A percentile compares a stretch with the other conserved stretches of the same genome.
Evolutionary conservation across 176 grass and related monocot species (phyloP).

Genomic region (Oryza glumipatula): DNA sequence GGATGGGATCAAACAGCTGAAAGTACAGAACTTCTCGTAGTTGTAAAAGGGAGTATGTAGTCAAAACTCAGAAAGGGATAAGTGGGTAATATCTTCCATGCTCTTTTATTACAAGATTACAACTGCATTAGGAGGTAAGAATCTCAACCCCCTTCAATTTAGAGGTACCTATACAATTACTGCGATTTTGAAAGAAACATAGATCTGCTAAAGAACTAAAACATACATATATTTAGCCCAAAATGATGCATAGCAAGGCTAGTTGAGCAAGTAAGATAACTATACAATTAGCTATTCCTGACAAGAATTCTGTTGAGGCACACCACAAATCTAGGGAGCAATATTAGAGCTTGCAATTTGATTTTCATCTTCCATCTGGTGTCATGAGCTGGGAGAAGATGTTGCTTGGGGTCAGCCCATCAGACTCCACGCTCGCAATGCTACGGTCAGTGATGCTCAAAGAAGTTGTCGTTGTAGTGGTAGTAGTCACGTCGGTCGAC

Average conservation of each 20-base stretch:
- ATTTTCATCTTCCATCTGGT: slow-evolving; percentile 60
- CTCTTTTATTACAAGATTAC: background rate
- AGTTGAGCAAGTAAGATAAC: background rate
- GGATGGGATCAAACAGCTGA: background rate
- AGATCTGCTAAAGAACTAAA: background rate
- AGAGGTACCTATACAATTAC: background rate
- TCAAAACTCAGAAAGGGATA: background rate
- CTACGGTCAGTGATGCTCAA: slow-evolving; percentile 52
- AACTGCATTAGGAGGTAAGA: background rate
- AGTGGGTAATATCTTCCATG: background rate
- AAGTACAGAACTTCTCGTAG: background rate
- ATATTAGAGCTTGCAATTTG: background rate
- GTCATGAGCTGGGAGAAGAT: slow-evolving; percentile 81
- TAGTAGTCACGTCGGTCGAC: slow-evolving; percentile 14
- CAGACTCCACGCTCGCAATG: slow-evolving; percentile 46
- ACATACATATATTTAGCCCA: background rate
- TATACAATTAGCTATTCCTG: background rate
- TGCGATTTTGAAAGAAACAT: background rate
- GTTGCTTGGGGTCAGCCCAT: slow-evolving; percentile 50
- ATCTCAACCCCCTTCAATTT: background rate
- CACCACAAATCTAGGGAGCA: background rate
- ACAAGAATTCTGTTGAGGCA: background rate
- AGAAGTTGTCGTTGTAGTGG: slow-evolving; percentile 45
- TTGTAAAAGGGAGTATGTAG: background rate
- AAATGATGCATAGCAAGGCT: background rate